phyloP scores from a whole-genome alignment of 208 protist species.

The Leishmania tarentolae region DNA sequence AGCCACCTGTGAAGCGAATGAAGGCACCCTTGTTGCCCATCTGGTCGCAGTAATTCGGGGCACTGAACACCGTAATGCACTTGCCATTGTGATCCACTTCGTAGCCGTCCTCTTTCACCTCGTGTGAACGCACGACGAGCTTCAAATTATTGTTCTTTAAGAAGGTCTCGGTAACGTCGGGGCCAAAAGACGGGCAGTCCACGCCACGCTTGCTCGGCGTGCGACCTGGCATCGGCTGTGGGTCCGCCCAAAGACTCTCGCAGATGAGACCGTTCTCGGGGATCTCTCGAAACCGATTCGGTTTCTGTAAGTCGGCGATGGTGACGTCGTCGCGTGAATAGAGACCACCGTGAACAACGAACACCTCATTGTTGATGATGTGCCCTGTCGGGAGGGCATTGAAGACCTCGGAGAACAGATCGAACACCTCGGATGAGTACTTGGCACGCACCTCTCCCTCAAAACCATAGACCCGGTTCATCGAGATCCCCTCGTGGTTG shows the following conservation, averaged over 20 bases:
- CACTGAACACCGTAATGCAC: constrained; percentile 97
- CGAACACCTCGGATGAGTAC: constrained; percentile 91
- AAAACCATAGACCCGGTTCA: constrained; percentile 99
- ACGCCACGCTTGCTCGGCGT: constrained; percentile 96
- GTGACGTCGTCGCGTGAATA: constrained; percentile 96
- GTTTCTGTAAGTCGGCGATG: constrained; percentile 95
- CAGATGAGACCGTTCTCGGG: constrained; percentile 95
- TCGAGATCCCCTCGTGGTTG: constrained; percentile 96
- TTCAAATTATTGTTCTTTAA: constrained; percentile 94
- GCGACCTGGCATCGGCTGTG: constrained; percentile 92
- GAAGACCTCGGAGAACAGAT: constrained; percentile 97
- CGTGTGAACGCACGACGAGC: constrained; percentile 96
- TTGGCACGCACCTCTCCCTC: constrained; percentile 97
- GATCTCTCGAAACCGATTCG: constrained; percentile 95
- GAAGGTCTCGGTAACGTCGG: constrained; percentile 97
- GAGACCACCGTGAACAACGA: constrained; percentile 97
- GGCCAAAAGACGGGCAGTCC: constrained; percentile 95
- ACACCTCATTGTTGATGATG: constrained; percentile 93
- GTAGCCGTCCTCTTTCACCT: constrained; percentile 97
- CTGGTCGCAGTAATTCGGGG: constrained; percentile 99
- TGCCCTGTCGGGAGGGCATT: constrained; percentile 93
- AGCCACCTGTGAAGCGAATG: constrained; percentile 82
- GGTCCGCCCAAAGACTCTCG: constrained; percentile 98
- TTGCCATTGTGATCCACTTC: constrained; percentile 93
- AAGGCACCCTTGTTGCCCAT: constrained; percentile 94